These are phyloP conservation scores for Saccharomyces eubayanus DNA, from an alignment of 805 yeast species.

Conservation along the genomic window DNA sequence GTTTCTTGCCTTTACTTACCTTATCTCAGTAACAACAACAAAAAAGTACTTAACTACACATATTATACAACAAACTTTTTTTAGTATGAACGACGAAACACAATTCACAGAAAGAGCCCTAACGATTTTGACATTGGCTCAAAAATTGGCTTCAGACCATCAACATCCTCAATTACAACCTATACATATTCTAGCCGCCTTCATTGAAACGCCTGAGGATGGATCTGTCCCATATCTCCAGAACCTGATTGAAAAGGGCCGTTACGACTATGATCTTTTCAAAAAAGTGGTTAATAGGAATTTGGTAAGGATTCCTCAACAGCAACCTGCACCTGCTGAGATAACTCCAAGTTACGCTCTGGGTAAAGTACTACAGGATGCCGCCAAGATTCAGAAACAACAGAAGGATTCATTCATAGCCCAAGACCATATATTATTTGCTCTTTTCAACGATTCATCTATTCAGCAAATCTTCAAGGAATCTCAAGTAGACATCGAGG, in stretches of 20 bases:
- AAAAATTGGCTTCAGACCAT: constrained; percentile 74
- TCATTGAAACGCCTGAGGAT: constrained; percentile 54
- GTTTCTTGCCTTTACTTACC: not conserved
- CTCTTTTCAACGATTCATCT: constrained; percentile 70
- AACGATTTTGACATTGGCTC: constrained; percentile 68
- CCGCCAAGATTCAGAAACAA: constrained; percentile 68
- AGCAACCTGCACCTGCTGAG: constrained; percentile 81
- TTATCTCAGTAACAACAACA: not conserved
- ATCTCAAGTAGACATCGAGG: constrained; percentile 55
- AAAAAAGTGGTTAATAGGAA: constrained; percentile 74
- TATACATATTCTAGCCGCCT: constrained; percentile 85
- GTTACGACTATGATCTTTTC: constrained; percentile 77
- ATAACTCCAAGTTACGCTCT: constrained; percentile 68
- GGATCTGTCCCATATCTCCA: constrained; percentile 61
- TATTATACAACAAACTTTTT: not conserved
- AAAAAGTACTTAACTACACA: not conserved
- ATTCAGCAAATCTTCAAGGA: constrained; percentile 68
- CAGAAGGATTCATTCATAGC: constrained; percentile 90
- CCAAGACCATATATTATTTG: constrained; percentile 86
- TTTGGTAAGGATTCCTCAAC: constrained; percentile 78
- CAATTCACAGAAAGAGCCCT: constrained; percentile 93
- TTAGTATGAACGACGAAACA: constrained; percentile 38
- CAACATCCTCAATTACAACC: constrained; percentile 79
- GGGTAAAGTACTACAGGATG: constrained; percentile 63
- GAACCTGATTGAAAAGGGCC: constrained; percentile 73